Evolutionary conservation across 352 stramenopile species (phyloP).

Genomic region (Globisporangium acanthophoron): DNA sequence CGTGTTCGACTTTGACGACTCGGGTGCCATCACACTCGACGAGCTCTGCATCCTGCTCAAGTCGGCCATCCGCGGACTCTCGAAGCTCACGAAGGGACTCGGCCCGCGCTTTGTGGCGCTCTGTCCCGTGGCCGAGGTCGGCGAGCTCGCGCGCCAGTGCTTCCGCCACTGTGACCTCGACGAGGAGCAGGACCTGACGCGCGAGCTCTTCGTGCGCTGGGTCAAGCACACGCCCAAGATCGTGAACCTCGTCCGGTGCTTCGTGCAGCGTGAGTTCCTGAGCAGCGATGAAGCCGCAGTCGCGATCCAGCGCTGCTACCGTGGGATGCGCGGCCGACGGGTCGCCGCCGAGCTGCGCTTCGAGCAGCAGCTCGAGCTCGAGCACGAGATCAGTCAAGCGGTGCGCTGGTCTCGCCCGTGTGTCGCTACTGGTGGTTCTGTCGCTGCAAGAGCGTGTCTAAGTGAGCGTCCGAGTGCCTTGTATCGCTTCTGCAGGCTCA

Average conservation of each 20-base stretch:
- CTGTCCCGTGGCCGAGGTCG: constrained; percentile 57
- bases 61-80: constrained; percentile 56
- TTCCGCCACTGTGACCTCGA: constrained; percentile 64
- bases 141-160: constrained; percentile 51
- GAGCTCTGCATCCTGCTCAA: constrained; percentile 75
- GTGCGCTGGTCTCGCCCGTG: constrained; percentile 2
- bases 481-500: constrained; percentile 18
- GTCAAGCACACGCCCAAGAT: constrained; percentile 69
- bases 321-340: constrained; percentile 47
- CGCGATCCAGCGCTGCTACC: constrained; percentile 43
- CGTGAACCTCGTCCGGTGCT: constrained; percentile 63
- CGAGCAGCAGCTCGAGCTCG: constrained; percentile 44
- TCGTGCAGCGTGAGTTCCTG: constrained; percentile 60
- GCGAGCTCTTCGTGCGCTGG: constrained; percentile 48
- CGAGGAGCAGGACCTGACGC: constrained; percentile 54
- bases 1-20: constrained; percentile 74
- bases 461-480: not conserved
- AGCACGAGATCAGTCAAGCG: constrained; percentile 51
- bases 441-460: not conserved
- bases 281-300: constrained; percentile 47
- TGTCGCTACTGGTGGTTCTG: not conserved
- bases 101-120: constrained; percentile 45
- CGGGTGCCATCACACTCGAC: constrained; percentile 59
- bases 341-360: constrained; percentile 44
- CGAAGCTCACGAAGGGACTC: constrained; percentile 58